Conservation (phyloP, 805 yeast species). For the Candida dajiaensis region DNA sequence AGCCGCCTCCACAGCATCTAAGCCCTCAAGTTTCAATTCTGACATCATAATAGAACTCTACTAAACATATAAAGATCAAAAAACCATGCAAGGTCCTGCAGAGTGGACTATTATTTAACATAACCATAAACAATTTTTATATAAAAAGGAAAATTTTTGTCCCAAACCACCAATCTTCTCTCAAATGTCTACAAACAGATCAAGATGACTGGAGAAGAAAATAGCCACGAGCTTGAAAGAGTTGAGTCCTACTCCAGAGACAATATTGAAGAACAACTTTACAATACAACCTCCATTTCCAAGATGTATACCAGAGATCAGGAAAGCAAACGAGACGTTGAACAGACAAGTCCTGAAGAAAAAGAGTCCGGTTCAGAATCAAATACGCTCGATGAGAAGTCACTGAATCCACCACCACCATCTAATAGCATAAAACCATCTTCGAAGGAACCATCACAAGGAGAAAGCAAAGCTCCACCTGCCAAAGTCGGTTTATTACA, state of each 20-base stretch:
- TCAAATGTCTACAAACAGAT: no score
- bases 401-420: not conserved
- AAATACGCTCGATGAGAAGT: not conserved
- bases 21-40: no score
- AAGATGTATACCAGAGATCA: not conserved
- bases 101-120: no score
- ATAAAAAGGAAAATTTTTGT: no score
- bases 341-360: not conserved
- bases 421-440: no score
- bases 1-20: no score
- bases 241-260: not conserved
- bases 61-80: no score
- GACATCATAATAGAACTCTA: no score
- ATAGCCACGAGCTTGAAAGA: not conserved
- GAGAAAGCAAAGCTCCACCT: not conserved
- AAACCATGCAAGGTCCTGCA: no score
- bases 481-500: constrained; percentile 15
- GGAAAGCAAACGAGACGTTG: not conserved
- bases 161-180: no score
- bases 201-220: not conserved
- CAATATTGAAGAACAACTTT: not conserved
- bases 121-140: no score
- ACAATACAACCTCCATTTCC: not conserved
- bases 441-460: not conserved
- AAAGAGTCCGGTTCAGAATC: not conserved